Evolutionary conservation across 2,329 filamentous ascomycete species (phyloP).

Genomic region (Aspergillus hortae): DNA sequence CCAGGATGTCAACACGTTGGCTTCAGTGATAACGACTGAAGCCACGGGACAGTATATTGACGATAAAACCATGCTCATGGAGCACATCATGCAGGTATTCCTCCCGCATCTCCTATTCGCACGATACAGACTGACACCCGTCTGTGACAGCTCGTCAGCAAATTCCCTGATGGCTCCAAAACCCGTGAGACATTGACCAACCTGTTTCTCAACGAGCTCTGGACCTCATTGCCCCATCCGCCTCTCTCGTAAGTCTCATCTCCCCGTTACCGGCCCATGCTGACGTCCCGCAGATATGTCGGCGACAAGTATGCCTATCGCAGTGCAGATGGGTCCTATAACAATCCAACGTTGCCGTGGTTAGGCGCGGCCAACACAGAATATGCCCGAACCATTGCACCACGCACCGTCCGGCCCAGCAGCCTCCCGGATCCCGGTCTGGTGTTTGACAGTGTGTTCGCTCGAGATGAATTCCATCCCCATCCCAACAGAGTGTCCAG

Average conservation of each 20-base stretch:
- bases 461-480: constrained; percentile 40
- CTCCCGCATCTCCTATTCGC: background rate
- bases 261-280: background rate
- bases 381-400: constrained; percentile 63
- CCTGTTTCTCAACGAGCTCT: constrained; percentile 65
- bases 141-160: constrained; percentile 55
- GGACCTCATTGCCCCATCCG: constrained; percentile 69
- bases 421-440: constrained; percentile 64
- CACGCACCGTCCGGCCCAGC: constrained; percentile 58
- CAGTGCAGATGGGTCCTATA: constrained; percentile 66
- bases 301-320: constrained; percentile 62
- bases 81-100: constrained; percentile 59
- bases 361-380: constrained; percentile 65
- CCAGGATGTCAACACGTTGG: constrained; percentile 62
- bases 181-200: constrained; percentile 63
- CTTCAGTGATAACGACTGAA: constrained; percentile 59
- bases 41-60: constrained; percentile 63
- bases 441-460: constrained; percentile 44
- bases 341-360: constrained; percentile 64
- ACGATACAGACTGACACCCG: background rate
- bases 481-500: constrained; percentile 71
- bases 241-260: constrained; percentile 55
- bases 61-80: constrained; percentile 76
- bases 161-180: constrained; percentile 60
- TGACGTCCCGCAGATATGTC: constrained; percentile 34